Evolutionary conservation across 2,329 filamentous ascomycete species (phyloP).

Genomic region (Alternaria conjuncta): DNA sequence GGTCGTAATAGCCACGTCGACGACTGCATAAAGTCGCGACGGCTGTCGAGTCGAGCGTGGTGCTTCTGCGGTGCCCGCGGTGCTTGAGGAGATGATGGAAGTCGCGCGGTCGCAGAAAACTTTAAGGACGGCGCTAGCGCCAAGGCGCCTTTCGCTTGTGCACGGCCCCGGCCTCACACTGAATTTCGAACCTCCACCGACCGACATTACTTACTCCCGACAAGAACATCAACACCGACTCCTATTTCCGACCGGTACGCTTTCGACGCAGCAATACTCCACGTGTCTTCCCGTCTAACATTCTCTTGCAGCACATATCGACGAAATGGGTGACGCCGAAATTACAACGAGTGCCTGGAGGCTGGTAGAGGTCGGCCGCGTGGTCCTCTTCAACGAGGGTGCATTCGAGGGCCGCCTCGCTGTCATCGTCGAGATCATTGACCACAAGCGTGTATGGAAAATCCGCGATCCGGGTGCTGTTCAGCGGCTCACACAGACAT

Average conservation of each 20-base stretch:
- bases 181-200: conserved; percentile 21
- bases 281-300: conserved; percentile 35
- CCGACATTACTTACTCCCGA: conserved; percentile 31
- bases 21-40: not conserved
- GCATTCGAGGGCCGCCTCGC: conserved; percentile 86
- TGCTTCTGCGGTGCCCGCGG: not conserved
- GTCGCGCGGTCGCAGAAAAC: conserved; percentile 21
- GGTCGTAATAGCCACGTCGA: not conserved
- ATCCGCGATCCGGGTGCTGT: conserved; percentile 20
- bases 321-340: conserved; percentile 57
- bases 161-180: conserved; percentile 13
- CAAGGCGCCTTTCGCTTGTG: conserved; percentile 18
- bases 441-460: conserved; percentile 98
- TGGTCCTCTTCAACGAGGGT: conserved; percentile 88
- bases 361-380: conserved; percentile 97
- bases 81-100: conserved; percentile 1
- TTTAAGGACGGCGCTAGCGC: conserved; percentile 16
- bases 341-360: conserved; percentile 68
- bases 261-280: conserved; percentile 27
- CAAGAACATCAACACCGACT: conserved; percentile 43
- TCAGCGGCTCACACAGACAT: conserved; percentile 42
- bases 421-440: conserved; percentile 98
- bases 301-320: conserved; percentile 40
- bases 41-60: conserved; percentile 2
- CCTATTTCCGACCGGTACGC: conserved; percentile 50